These are phyloP conservation scores for Stropharia rugosoannulata DNA, from an alignment of 768 basidiomycete genomes.

Conservation along the genomic window DNA sequence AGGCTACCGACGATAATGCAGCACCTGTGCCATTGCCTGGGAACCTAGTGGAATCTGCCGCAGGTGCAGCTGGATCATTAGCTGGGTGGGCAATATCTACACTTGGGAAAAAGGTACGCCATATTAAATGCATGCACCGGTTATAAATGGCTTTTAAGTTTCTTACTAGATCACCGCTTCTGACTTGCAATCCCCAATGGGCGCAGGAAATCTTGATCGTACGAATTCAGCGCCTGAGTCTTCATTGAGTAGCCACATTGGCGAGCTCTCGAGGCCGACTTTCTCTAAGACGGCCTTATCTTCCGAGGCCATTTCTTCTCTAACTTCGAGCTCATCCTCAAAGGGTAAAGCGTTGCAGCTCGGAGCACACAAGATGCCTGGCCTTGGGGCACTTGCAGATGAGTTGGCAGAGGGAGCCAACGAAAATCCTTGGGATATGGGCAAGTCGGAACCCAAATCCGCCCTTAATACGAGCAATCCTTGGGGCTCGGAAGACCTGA, in stretches of 20 bases:
- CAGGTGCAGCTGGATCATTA: conserved; percentile 87
- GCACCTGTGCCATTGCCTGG: conserved; percentile 35
- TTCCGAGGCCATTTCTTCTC: conserved; percentile 10
- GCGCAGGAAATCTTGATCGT: conserved; percentile 32
- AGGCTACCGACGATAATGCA: conserved; percentile 26
- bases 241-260: conserved; percentile 21
- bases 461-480: conserved; percentile 31
- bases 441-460: neutral
- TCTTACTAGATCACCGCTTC: conserved; percentile 58
- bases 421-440: conserved; percentile 14
- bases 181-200: conserved; percentile 73
- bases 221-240: conserved; percentile 41
- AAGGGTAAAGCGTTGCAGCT: conserved; percentile 69
- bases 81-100: conserved; percentile 98
- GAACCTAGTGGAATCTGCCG: conserved; percentile 78
- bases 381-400: conserved; percentile 41
- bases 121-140: neutral
- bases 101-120: conserved; percentile 72
- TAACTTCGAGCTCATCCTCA: conserved; percentile 16
- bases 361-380: conserved; percentile 50
- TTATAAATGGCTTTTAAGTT: neutral
- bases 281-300: conserved; percentile 14
- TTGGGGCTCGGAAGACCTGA: conserved; percentile 81
- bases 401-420: conserved; percentile 58
- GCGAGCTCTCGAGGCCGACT: conserved; percentile 22